Evolutionary conservation across 2,329 filamentous ascomycete genomes (phyloP).

Genomic region (Microsporum canis): DNA sequence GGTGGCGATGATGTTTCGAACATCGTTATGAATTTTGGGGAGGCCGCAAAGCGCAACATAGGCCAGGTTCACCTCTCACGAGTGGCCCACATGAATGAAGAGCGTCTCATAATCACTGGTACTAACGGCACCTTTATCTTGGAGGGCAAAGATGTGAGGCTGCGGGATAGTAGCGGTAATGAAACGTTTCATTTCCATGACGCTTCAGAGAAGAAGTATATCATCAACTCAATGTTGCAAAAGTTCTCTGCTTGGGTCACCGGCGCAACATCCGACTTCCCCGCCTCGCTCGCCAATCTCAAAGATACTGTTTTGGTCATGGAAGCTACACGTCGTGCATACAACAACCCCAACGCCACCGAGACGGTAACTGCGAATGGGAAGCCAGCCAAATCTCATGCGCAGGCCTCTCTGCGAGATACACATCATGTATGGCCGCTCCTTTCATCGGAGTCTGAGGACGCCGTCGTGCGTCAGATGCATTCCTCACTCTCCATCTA

Average conservation of each 20-base stretch:
- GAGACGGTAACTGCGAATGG: neutral
- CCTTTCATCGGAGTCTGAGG: neutral
- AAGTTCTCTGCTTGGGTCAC: neutral
- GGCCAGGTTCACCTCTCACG: neutral
- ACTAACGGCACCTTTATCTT: neutral
- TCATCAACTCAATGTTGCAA: neutral
- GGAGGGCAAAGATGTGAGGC: neutral
- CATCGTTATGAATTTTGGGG: neutral
- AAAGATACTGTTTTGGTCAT: neutral
- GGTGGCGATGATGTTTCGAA: neutral
- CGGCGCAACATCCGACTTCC: neutral
- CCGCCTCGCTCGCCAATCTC: neutral
- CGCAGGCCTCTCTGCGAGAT: neutral
- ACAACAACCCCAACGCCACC: neutral
- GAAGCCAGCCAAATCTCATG: neutral
- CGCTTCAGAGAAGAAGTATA: neutral
- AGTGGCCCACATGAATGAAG: neutral
- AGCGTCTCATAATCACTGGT: neutral
- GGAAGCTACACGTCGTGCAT: neutral
- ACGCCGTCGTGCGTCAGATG: neutral
- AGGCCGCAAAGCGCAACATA: neutral
- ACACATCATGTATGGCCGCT: neutral
- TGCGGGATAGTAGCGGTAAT: neutral
- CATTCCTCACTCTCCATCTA: neutral
- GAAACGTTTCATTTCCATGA: neutral